Evolutionary conservation across 345 rosid genomes (phyloP).

Genomic region (Stellera chamaejasme): DNA sequence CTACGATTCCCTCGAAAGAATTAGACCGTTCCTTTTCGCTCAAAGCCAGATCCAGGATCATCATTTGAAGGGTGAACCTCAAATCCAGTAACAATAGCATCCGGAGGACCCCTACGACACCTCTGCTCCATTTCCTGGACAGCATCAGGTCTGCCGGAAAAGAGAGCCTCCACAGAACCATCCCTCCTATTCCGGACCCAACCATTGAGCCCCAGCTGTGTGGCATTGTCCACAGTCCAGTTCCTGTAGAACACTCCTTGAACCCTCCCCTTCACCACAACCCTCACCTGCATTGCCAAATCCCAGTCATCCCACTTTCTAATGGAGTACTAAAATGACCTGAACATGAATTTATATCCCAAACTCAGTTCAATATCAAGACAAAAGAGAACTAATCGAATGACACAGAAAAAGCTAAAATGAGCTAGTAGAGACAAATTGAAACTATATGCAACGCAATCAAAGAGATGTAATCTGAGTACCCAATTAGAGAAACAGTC

Average conservation of each 20-base stretch:
- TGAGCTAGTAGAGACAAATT: not conserved
- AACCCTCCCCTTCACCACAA: constrained; percentile 70
- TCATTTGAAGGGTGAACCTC: constrained; percentile 65
- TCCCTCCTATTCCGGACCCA: constrained; percentile 92
- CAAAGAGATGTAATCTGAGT: too few relatives aligned
- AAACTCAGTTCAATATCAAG: not conserved
- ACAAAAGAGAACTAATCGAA: not conserved
- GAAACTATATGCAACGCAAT: too few relatives aligned
- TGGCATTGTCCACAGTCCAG: constrained; percentile 80
- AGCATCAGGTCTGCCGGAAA: constrained; percentile 51
- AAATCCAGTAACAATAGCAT: constrained; percentile 64
- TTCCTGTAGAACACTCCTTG: constrained; percentile 89
- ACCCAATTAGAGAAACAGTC: too few relatives aligned
- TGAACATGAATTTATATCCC: not conserved
- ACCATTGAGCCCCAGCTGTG: constrained; percentile 66
- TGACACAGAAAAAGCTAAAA: not conserved
- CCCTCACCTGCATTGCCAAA: constrained; percentile 49
- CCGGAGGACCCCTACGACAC: constrained; percentile 78
- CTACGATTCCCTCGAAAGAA: constrained; percentile 2
- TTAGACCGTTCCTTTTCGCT: constrained; percentile 57
- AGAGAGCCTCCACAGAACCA: constrained; percentile 83
- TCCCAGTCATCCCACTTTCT: not conserved
- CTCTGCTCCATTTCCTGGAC: constrained; percentile 83
- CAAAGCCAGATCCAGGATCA: constrained; percentile 59
- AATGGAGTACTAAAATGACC: not conserved